phyloP scores from a whole-genome alignment of 352 stramenopile genomes.

The Globisporangium barbulae region DNA sequence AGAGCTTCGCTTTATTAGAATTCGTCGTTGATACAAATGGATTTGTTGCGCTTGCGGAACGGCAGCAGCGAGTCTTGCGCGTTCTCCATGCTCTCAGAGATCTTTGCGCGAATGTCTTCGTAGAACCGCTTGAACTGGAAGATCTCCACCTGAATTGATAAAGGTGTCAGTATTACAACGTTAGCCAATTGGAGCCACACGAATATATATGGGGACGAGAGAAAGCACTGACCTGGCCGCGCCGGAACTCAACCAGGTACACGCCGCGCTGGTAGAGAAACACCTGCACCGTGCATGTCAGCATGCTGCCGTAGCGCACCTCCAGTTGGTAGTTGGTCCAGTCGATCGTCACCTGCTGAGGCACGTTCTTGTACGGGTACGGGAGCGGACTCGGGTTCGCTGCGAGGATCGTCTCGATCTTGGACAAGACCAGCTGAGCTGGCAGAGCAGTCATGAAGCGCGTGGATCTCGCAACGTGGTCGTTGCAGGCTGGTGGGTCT shows the following conservation, averaged over 20 bases:
- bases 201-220: not conserved
- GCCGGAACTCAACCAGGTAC: slow-evolving; percentile 79
- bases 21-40: slow-evolving; percentile 29
- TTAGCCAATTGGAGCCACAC: not conserved
- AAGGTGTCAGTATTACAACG: not conserved
- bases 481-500: slow-evolving; percentile 44
- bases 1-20: slow-evolving; percentile 6
- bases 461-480: slow-evolving; percentile 68
- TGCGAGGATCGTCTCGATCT: slow-evolving; percentile 56
- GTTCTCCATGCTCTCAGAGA: slow-evolving; percentile 51
- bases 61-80: slow-evolving; percentile 14
- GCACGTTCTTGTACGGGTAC: slow-evolving; percentile 38
- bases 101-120: slow-evolving; percentile 64
- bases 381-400: slow-evolving; percentile 40
- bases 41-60: slow-evolving; percentile 69
- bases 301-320: slow-evolving; percentile 51
- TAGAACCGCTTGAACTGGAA: slow-evolving; percentile 89
- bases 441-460: slow-evolving; percentile 68
- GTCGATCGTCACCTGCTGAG: slow-evolving; percentile 56
- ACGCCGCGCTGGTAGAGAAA: slow-evolving; percentile 79
- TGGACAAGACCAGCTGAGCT: slow-evolving; percentile 58
- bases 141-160: slow-evolving; percentile 60
- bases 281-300: slow-evolving; percentile 76
- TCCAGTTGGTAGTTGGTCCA: slow-evolving; percentile 76
- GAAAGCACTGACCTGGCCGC: slow-evolving; percentile 53